phyloP scores from a whole-genome alignment of 306 rosid species.

The Quercus mongolica region DNA sequence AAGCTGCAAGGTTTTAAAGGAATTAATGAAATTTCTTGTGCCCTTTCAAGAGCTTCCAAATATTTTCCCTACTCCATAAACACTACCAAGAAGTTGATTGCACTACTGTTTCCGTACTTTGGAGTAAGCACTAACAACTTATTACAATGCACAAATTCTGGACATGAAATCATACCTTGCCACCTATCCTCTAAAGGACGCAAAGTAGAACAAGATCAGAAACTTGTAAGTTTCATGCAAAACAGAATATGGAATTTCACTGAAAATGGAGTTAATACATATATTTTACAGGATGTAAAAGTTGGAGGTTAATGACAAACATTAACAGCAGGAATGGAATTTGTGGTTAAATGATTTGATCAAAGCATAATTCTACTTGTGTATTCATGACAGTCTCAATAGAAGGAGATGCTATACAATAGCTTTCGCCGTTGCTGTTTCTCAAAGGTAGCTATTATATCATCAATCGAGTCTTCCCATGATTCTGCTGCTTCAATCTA shows the following conservation, averaged over 20 bases:
- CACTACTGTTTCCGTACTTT: not conserved
- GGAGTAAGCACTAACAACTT: not conserved
- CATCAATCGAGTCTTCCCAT: conserved; percentile 95
- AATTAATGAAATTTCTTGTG: not conserved
- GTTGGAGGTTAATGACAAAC: not conserved
- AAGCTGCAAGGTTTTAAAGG: not conserved
- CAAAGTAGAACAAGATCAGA: not conserved
- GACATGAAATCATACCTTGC: not conserved
- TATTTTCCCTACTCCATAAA: not conserved
- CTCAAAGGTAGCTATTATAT: conserved; percentile 62
- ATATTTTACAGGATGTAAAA: not conserved
- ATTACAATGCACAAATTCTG: not conserved
- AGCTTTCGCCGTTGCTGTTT: conserved; percentile 73
- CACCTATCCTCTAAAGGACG: not conserved
- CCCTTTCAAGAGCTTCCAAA: not conserved
- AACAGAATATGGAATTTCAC: not conserved
- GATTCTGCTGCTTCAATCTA: conserved; percentile 74
- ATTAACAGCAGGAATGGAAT: not conserved
- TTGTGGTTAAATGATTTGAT: not conserved
- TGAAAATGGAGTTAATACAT: conserved; percentile 6
- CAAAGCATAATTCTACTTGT: not conserved
- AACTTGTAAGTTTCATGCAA: not conserved
- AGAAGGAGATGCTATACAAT: conserved; percentile 73
- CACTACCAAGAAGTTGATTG: not conserved
- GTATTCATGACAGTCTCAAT: conserved; percentile 31